These are phyloP conservation scores for Penicillium maclennaniae DNA, from an alignment of 495 filamentous ascomycete genomes.

Conservation along the genomic window DNA sequence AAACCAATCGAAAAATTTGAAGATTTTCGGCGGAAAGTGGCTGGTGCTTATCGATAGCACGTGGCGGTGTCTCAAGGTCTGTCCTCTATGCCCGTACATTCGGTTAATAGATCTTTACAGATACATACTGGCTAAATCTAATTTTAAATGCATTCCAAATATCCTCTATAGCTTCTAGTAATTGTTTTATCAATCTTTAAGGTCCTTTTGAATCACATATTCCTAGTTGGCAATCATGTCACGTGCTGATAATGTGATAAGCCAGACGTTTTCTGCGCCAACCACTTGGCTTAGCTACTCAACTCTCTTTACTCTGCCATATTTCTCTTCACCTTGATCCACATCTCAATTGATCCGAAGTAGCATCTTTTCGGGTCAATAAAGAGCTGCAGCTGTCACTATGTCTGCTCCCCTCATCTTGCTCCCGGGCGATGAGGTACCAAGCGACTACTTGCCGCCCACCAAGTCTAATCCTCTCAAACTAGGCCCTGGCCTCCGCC, in stretches of 20 bases:
- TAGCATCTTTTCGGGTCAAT: neutral
- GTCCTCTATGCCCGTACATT: neutral
- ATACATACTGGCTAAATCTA: neutral
- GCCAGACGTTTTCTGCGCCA: constrained; percentile 3
- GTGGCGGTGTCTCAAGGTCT: constrained; percentile 22
- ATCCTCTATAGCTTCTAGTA: neutral
- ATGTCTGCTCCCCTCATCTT: constrained; percentile 52
- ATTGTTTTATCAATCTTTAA: neutral
- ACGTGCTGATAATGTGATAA: constrained; percentile 25
- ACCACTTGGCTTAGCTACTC: neutral
- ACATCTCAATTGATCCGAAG: neutral
- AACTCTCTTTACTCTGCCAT: neutral
- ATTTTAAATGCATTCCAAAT: neutral
- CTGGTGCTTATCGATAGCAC: constrained; percentile 41
- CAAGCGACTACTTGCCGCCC: constrained; percentile 54
- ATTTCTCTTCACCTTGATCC: neutral
- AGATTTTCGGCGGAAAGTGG: constrained; percentile 33
- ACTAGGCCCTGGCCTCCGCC: constrained; percentile 74
- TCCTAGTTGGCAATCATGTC: neutral
- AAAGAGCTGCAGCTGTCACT: neutral
- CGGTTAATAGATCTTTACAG: neutral
- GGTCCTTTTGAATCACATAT: neutral
- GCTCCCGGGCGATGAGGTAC: constrained; percentile 77
- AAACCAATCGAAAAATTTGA: constrained; percentile 26
- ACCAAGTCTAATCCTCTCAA: constrained; percentile 65